phyloP scores from a whole-genome alignment of 2,329 filamentous ascomycete species.

The Microcera coccophila region DNA sequence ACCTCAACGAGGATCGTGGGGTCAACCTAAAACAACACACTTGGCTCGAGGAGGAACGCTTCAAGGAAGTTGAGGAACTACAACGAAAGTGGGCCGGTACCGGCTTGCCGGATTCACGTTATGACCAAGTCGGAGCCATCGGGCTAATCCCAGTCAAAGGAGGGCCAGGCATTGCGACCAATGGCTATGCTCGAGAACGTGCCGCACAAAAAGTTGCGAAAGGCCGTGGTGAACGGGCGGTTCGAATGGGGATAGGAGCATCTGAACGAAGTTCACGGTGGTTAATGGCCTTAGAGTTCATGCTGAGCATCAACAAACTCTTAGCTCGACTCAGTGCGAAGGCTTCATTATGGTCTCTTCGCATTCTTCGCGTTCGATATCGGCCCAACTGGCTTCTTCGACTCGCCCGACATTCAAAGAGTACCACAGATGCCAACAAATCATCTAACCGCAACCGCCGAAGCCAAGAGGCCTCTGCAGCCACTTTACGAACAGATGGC shows the following conservation, averaged over 20 bases:
- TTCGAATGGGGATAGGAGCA: conserved; percentile 68
- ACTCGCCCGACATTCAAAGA: conserved; percentile 44
- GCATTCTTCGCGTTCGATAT: conserved; percentile 40
- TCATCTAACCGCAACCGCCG: conserved; percentile 10
- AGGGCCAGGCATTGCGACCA: conserved; percentile 40
- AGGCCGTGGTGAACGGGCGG: conserved; percentile 42
- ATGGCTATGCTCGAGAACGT: conserved; percentile 66
- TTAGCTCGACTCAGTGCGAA: conserved; percentile 32
- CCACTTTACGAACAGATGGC: conserved; percentile 47
- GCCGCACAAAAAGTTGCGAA: conserved; percentile 57
- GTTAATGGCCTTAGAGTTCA: conserved; percentile 71
- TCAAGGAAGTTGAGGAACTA: conserved; percentile 68
- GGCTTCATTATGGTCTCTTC: conserved; percentile 52
- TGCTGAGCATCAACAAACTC: conserved; percentile 63
- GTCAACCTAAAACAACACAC: conserved; percentile 73
- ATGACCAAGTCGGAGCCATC: conserved; percentile 52
- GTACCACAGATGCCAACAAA: conserved; percentile 18
- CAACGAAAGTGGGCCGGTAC: conserved; percentile 49
- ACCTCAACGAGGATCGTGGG: conserved; percentile 80
- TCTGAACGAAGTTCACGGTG: conserved; percentile 74
- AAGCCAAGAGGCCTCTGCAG: not conserved
- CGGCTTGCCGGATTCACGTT: conserved; percentile 44
- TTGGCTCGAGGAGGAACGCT: conserved; percentile 86
- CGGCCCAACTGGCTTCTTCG: conserved; percentile 52
- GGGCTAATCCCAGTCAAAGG: conserved; percentile 53